Evolutionary conservation across 441 rosid genomes (phyloP).

Genomic region (Adansonia madagascariensis): DNA sequence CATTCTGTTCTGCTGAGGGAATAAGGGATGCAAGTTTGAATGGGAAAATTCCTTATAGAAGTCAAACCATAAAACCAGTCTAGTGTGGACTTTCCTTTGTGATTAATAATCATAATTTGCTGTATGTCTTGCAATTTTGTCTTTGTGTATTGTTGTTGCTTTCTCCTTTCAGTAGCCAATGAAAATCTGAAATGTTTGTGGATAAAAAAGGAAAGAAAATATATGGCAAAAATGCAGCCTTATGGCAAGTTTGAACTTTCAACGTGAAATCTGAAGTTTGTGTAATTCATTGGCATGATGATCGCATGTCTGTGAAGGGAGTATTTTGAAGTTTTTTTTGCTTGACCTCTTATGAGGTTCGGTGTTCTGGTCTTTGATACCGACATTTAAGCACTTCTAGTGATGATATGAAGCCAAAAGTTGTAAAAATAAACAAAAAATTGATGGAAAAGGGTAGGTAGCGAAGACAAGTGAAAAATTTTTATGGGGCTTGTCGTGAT

Average conservation of each 20-base stretch:
- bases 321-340: not conserved
- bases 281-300: not conserved
- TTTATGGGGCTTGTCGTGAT: not conserved
- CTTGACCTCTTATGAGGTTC: conserved; percentile 15
- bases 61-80: not conserved
- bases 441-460: conserved; percentile 5
- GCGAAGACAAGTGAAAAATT: not conserved
- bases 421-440: conserved; percentile 8
- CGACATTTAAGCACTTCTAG: conserved; percentile 9
- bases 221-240: not conserved
- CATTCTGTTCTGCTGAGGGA: not conserved
- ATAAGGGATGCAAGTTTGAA: not conserved
- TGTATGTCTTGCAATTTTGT: not conserved
- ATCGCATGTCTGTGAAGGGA: not conserved
- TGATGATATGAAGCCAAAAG: conserved; percentile 6
- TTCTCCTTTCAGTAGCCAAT: not conserved
- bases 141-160: not conserved
- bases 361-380: not conserved
- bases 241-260: conserved; percentile 4
- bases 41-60: not conserved
- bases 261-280: conserved; percentile 5
- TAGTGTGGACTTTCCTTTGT: conserved; percentile 1
- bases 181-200: not conserved
- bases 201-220: conserved; percentile 3
- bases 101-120: conserved; percentile 13